A percentile compares a stretch with the other conserved stretches of the same genome.
Conservation (phyloP, 2,329 filamentous ascomycete species). For the Taxawa tesnikishii region DNA sequence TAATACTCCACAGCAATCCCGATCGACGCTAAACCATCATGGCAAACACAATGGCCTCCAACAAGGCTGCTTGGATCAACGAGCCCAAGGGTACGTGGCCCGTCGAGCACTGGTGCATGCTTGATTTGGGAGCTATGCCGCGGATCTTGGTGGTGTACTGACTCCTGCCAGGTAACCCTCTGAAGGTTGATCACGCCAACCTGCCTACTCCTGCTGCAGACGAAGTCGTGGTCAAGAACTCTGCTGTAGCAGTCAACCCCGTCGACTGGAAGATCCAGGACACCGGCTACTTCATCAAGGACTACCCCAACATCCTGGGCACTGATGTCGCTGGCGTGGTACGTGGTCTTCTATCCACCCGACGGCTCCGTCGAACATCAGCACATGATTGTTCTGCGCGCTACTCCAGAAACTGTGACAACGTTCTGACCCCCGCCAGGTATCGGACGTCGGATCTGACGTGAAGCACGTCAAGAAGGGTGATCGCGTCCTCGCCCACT, state of each 20-base stretch:
- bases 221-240: conserved; percentile 22
- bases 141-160: no score
- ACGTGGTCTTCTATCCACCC: no score
- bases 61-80: conserved; percentile 10
- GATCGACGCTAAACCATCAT: no score
- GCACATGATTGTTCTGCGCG: no score
- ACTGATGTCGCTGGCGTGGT: conserved; percentile 25
- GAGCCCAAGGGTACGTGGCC: no score
- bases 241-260: conserved; percentile 25
- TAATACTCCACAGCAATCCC: no score
- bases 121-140: no score
- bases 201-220: conserved; percentile 18
- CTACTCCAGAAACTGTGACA: no score
- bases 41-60: conserved; percentile 7
- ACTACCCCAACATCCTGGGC: conserved; percentile 23
- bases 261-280: conserved; percentile 26
- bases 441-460: conserved; percentile 26
- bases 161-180: no score
- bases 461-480: conserved; percentile 37
- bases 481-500: conserved; percentile 32
- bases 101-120: no score
- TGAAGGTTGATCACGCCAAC: conserved; percentile 16
- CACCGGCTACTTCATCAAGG: conserved; percentile 17
- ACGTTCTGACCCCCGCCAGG: no score
- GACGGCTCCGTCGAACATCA: no score